phyloP scores from a whole-genome alignment of 2,329 filamentous ascomycete species.

The Penicillium sp. region DNA sequence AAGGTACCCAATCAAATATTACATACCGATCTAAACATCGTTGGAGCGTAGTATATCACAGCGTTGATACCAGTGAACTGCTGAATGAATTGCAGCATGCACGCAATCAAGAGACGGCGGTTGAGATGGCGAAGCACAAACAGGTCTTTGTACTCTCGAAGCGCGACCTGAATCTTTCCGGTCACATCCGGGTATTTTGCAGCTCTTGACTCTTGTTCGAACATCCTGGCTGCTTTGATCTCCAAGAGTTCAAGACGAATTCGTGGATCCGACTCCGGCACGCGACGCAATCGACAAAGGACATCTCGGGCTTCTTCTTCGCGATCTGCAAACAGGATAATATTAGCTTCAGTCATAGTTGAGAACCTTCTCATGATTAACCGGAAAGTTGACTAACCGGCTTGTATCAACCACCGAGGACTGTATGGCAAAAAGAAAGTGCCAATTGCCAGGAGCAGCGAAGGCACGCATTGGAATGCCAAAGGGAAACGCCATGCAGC shows the following conservation, averaged over 20 bases:
- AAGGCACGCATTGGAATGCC: conserved; percentile 67
- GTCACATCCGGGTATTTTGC: conserved; percentile 66
- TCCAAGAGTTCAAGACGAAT: conserved; percentile 73
- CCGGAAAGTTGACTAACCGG: conserved; percentile 37
- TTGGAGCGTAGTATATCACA: conserved; percentile 33
- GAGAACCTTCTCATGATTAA: fast-evolving
- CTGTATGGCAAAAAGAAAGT: conserved; percentile 72
- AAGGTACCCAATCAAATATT: too few species aligned
- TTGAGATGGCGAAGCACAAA: conserved; percentile 40
- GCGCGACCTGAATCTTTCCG: conserved; percentile 33
- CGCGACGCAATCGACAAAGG: conserved; percentile 62
- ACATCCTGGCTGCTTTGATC: conserved; percentile 71
- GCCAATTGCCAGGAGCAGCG: conserved; percentile 63
- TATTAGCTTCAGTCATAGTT: not conserved
- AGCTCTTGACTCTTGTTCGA: conserved; percentile 68
- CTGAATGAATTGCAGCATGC: conserved; percentile 30
- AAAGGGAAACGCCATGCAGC: conserved; percentile 72
- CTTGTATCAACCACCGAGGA: conserved; percentile 70
- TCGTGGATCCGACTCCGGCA: conserved; percentile 65
- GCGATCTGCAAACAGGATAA: conserved; percentile 35
- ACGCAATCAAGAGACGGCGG: conserved; percentile 45
- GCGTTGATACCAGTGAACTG: conserved; percentile 53
- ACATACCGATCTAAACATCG: conserved; percentile 22
- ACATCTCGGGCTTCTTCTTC: conserved; percentile 65
- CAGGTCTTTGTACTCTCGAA: conserved; percentile 24